Evolutionary conservation across 163 green algal species (phyloP).

Genomic region (Scenedesmus sp.): DNA sequence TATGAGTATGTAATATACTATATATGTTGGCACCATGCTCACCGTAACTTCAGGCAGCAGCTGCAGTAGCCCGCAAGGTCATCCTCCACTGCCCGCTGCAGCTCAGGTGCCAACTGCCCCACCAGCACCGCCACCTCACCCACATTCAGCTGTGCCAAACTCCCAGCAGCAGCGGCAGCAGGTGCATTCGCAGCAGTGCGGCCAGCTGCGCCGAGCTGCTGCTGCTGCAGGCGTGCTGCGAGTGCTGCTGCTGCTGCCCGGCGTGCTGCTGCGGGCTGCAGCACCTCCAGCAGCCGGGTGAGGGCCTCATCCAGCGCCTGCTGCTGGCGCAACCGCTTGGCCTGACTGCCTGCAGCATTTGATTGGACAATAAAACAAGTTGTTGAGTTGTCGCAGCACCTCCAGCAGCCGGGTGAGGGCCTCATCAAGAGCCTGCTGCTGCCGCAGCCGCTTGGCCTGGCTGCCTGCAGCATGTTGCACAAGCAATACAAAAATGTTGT

Average conservation of each 20-base stretch:
- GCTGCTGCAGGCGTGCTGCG: conserved; percentile 2
- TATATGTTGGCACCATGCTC: not conserved
- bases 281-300: conserved; percentile 51
- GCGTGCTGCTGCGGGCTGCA: conserved; percentile 50
- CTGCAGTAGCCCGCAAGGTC: conserved; percentile 42
- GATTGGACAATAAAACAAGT: conserved; percentile 35
- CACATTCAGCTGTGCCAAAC: conserved; percentile 45
- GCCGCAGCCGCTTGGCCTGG: conserved; percentile 39
- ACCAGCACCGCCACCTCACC: conserved; percentile 25
- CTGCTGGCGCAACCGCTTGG: conserved; percentile 49
- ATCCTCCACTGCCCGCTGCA: conserved; percentile 34
- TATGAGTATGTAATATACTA: not conserved
- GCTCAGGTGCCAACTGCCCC: conserved; percentile 17
- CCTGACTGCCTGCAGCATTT: conserved; percentile 14
- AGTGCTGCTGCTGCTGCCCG: conserved; percentile 22
- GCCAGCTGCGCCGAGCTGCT: not conserved
- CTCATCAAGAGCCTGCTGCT: conserved; percentile 42
- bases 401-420: conserved; percentile 39
- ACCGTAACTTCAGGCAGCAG: conserved; percentile 14
- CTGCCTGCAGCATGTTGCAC: not conserved
- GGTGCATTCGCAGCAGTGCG: not conserved
- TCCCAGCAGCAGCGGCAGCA: not conserved
- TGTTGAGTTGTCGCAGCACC: too few species aligned
- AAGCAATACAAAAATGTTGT: too few species aligned
- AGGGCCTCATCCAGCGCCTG: conserved; percentile 41